A percentile compares a stretch with the other conserved stretches of the same genome.
These are phyloP conservation scores for Asterionellopsis glacialis DNA, from an alignment of 108 stramenopile species.

Conservation along the genomic window DNA sequence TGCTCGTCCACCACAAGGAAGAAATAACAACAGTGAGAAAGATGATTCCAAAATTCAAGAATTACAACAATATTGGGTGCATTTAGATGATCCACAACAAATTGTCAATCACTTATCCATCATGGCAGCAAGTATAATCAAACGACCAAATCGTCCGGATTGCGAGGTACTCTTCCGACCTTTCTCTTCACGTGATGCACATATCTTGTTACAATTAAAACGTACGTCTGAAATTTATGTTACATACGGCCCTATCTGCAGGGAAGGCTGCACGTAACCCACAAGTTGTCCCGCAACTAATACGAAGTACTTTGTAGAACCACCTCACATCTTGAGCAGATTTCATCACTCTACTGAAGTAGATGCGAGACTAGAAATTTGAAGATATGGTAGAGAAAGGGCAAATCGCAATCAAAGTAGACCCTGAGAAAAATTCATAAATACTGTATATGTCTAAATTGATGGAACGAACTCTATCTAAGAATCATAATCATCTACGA, in stretches of 20 bases:
- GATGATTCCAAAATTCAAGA: neutral
- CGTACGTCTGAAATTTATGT: slow-evolving; percentile 56
- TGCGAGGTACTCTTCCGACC: slow-evolving; percentile 68
- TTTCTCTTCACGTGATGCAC: slow-evolving; percentile 75
- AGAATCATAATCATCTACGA: too few species aligned
- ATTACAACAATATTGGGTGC: slow-evolving; percentile 2
- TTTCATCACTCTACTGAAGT: too few species aligned
- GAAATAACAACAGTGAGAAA: slow-evolving; percentile 6
- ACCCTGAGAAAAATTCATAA: neutral
- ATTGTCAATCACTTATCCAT: slow-evolving; percentile 36
- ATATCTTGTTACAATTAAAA: slow-evolving; percentile 75
- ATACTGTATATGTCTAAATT: neutral
- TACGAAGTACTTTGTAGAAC: slow-evolving; percentile 15
- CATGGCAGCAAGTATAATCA: slow-evolving; percentile 59
- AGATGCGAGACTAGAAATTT: slow-evolving; percentile 20
- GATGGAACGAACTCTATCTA: too few species aligned
- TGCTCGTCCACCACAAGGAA: too few species aligned
- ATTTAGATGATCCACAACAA: slow-evolving; percentile 4
- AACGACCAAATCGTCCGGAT: slow-evolving; percentile 59
- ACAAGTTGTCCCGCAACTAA: slow-evolving; percentile 45
- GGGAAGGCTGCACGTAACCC: slow-evolving; percentile 71
- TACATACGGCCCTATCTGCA: slow-evolving; percentile 61
- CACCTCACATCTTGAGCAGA: slow-evolving; percentile 27
- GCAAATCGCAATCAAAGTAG: neutral
- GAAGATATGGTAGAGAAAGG: neutral